Conservation (phyloP, 2,329 filamentous ascomycete genomes). For the Didymellaceae sp. region DNA sequence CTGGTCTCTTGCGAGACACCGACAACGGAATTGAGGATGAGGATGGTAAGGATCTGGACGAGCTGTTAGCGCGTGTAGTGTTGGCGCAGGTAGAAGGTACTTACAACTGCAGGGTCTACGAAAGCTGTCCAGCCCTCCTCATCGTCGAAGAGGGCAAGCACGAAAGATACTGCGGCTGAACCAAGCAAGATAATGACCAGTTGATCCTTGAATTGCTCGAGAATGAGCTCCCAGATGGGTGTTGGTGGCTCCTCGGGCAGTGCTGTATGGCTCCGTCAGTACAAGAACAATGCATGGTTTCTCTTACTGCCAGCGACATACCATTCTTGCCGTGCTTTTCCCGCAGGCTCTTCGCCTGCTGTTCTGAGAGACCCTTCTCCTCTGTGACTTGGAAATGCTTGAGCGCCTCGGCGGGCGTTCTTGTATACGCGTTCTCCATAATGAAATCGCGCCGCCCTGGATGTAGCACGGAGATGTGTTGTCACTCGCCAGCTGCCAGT, state of each 20-base stretch:
- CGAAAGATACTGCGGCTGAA: slow-evolving; percentile 91
- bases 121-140: slow-evolving; percentile 96
- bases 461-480: background rate
- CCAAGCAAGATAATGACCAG: slow-evolving; percentile 93
- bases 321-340: slow-evolving; percentile 63
- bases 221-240: slow-evolving; percentile 91
- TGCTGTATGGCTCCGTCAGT: slow-evolving; percentile 53
- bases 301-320: slow-evolving; percentile 35
- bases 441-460: slow-evolving; percentile 8
- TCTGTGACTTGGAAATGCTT: slow-evolving; percentile 60
- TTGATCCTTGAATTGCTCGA: slow-evolving; percentile 99
- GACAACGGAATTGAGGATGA: slow-evolving; percentile 95
- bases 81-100: slow-evolving; percentile 47
- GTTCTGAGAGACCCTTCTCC: slow-evolving; percentile 57
- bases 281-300: background rate
- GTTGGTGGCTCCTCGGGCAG: slow-evolving; percentile 91
- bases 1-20: slow-evolving; percentile 98
- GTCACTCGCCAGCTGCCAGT: background rate
- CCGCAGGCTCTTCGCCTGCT: slow-evolving; percentile 55
- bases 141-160: slow-evolving; percentile 90
- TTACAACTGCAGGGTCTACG: slow-evolving; percentile 91
- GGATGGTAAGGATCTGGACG: slow-evolving; percentile 86
- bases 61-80: slow-evolving; percentile 20
- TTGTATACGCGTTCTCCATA: slow-evolving; percentile 63
- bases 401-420: slow-evolving; percentile 58